Evolutionary conservation across 2,329 filamentous ascomycete species (phyloP).

Genomic region (Corniculantispora saksenae): DNA sequence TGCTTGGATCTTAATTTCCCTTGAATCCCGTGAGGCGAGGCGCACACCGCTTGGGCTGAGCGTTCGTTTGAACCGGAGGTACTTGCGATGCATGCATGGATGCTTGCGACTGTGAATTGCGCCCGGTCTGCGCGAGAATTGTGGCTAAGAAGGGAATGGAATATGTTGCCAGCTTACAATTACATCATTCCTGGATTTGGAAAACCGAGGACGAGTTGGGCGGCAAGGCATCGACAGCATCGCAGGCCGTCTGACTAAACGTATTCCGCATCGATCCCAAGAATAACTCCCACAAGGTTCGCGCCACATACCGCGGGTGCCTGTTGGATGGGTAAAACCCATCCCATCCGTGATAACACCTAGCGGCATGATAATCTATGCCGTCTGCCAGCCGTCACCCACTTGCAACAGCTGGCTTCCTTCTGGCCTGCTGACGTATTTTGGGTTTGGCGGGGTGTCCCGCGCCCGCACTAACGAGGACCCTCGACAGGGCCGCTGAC

Average conservation of each 20-base stretch:
- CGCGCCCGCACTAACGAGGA: background rate
- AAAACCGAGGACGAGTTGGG: background rate
- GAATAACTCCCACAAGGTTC: background rate
- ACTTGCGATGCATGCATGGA: background rate
- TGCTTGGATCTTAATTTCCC: constrained; percentile 9
- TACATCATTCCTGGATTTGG: background rate
- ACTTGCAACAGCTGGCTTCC: background rate
- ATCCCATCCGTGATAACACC: background rate
- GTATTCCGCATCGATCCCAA: background rate
- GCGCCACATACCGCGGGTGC: background rate
- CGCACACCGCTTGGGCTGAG: constrained; percentile 2
- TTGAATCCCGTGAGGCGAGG: constrained; percentile 8
- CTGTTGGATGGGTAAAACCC: background rate
- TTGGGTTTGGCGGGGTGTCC: constrained; percentile 3
- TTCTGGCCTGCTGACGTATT: background rate
- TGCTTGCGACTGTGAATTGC: constrained; percentile 3
- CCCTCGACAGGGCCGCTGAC: background rate
- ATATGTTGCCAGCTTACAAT: constrained; percentile 7
- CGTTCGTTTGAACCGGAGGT: background rate
- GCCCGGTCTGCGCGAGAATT: background rate
- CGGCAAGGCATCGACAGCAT: background rate
- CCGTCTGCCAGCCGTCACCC: background rate
- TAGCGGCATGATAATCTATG: too few relatives aligned
- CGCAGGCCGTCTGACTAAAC: background rate
- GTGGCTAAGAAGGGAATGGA: constrained; percentile 11